Percentiles rank a stretch among this genome's conserved stretches.
These are phyloP conservation scores for Sarcodon aspratus DNA, from an alignment of 768 basidiomycete genomes.

Conservation along the genomic window DNA sequence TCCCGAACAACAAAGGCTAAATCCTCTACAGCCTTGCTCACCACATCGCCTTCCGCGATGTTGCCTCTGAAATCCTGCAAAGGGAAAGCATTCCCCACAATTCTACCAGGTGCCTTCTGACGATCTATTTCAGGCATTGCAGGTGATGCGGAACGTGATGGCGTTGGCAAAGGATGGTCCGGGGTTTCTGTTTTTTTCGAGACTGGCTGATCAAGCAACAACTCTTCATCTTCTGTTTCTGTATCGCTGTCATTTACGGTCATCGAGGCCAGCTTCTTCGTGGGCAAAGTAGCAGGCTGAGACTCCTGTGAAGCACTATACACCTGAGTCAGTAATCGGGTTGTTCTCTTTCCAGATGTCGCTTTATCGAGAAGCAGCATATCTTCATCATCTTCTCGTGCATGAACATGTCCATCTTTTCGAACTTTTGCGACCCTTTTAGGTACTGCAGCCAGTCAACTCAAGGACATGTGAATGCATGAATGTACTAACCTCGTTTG, in stretches of 20 bases:
- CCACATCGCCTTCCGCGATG: constrained; percentile 62
- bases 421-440: constrained; percentile 8
- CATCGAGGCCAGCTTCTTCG: constrained; percentile 2
- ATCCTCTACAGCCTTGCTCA: constrained; percentile 80
- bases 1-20: constrained; percentile 60
- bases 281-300: constrained; percentile 8
- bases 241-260: constrained; percentile 22
- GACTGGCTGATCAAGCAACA: constrained; percentile 9
- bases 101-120: constrained; percentile 53
- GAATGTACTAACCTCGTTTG: constrained; percentile 46
- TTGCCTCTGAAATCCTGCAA: constrained; percentile 69
- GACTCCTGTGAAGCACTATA: neutral
- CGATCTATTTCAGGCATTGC: constrained; percentile 27
- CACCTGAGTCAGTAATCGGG: constrained; percentile 9
- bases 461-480: neutral
- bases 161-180: constrained; percentile 32
- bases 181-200: constrained; percentile 26
- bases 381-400: constrained; percentile 49
- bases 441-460: neutral
- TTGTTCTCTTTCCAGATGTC: constrained; percentile 10
- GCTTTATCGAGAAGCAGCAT: constrained; percentile 46
- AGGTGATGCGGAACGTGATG: constrained; percentile 10
- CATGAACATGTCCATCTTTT: constrained; percentile 54
- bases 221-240: constrained; percentile 28
- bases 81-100: constrained; percentile 66